Conservation (phyloP, 2,329 filamentous ascomycete genomes). For the Penicillium sp. region DNA sequence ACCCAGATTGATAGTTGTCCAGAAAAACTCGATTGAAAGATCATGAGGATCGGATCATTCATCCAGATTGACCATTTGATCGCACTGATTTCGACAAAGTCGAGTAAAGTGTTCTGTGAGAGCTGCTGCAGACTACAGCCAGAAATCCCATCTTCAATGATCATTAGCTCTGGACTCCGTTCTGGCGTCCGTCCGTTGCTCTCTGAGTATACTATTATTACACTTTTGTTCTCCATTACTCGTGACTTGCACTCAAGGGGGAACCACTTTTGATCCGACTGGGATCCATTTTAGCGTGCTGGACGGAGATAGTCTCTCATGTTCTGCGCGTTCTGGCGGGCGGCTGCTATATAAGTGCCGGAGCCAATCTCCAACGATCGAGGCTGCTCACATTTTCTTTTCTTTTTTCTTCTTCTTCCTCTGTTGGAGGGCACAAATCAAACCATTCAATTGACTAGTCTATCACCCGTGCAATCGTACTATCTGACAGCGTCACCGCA, state of each 20-base stretch:
- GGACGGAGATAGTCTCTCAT: neutral
- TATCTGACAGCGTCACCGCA: no score
- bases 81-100: no score
- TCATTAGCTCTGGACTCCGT: no score
- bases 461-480: neutral
- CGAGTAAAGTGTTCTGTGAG: no score
- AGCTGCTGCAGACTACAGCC: no score
- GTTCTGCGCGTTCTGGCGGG: neutral
- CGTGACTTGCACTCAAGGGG: neutral
- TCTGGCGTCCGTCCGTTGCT: no score
- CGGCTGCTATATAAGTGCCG: constrained; percentile 1
- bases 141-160: no score
- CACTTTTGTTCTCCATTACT: neutral
- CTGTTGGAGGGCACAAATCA: neutral
- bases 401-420: neutral
- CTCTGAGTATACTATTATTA: neutral
- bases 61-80: no score
- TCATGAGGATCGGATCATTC: no score
- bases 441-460: neutral
- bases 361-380: neutral
- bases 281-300: neutral
- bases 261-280: neutral
- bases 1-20: no score
- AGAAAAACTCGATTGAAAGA: no score
- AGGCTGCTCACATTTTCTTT: neutral